Evolutionary conservation across 2,329 filamentous ascomycete genomes (phyloP).

Genomic region (Arthroderma sp.): DNA sequence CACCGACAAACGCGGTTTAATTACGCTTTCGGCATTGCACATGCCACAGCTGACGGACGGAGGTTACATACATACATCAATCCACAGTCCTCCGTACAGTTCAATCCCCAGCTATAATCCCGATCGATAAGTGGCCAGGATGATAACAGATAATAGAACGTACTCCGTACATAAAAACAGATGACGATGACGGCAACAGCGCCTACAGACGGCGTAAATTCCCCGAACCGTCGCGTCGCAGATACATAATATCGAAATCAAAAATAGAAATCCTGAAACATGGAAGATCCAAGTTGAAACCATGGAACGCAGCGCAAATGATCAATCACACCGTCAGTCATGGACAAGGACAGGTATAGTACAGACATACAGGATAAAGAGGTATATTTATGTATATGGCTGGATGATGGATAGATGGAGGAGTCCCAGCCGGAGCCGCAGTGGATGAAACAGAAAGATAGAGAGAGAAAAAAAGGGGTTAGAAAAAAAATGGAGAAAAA

Average conservation of each 20-base stretch:
- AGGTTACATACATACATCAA: not conserved
- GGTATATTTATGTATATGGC: not conserved
- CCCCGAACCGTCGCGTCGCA: not conserved
- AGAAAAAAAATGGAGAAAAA: not conserved
- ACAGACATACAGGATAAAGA: not conserved
- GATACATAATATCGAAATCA: not conserved
- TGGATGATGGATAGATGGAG: no score
- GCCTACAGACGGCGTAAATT: slow-evolving; percentile 1
- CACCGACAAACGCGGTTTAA: no score
- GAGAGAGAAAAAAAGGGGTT: not conserved
- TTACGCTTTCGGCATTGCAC: not conserved
- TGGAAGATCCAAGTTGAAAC: not conserved
- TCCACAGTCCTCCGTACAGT: no score
- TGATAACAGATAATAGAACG: not conserved
- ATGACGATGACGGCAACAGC: not conserved
- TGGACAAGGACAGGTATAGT: slow-evolving; percentile 1
- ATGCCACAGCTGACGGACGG: not conserved
- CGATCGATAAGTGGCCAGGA: not conserved
- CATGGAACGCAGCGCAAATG: not conserved
- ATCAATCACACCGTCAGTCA: slow-evolving; percentile 1
- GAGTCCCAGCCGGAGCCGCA: no score
- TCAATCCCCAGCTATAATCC: not conserved
- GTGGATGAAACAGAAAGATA: not conserved
- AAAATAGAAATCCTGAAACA: not conserved
- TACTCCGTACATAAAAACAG: not conserved